phyloP scores from a whole-genome alignment of 352 stramenopile species.

The Globisporangium cylindrosporum region DNA sequence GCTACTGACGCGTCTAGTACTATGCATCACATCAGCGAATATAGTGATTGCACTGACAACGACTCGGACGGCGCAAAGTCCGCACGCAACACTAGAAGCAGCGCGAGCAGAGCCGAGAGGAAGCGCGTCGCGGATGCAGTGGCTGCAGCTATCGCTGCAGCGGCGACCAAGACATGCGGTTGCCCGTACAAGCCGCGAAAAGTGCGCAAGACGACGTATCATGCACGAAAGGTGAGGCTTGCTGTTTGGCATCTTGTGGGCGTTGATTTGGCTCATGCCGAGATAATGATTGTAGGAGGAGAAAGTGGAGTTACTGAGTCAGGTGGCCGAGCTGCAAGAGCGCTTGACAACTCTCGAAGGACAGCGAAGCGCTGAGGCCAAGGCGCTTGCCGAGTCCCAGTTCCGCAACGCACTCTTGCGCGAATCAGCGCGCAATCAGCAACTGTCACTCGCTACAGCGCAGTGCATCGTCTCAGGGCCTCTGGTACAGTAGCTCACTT shows the following conservation, averaged over 20 bases:
- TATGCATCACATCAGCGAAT: not conserved
- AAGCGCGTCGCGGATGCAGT: not conserved
- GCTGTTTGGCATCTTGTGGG: not conserved
- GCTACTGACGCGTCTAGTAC: not conserved
- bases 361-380: not conserved
- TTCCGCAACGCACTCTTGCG: not conserved
- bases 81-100: not conserved
- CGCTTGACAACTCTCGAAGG: not conserved
- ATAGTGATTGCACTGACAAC: not conserved
- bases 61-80: not conserved
- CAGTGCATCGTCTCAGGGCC: not conserved
- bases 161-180: not conserved
- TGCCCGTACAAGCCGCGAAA: not conserved
- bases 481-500: not conserved
- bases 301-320: not conserved
- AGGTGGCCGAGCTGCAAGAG: not conserved
- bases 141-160: not conserved
- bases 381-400: not conserved
- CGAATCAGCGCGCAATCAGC: not conserved
- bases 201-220: not conserved
- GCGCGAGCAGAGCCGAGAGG: not conserved
- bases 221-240: not conserved
- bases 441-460: not conserved
- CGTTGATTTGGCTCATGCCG: not conserved
- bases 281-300: not conserved